Evolutionary conservation across 2,329 filamentous ascomycete species (phyloP).

Genomic region (Aspergillus candidus): DNA sequence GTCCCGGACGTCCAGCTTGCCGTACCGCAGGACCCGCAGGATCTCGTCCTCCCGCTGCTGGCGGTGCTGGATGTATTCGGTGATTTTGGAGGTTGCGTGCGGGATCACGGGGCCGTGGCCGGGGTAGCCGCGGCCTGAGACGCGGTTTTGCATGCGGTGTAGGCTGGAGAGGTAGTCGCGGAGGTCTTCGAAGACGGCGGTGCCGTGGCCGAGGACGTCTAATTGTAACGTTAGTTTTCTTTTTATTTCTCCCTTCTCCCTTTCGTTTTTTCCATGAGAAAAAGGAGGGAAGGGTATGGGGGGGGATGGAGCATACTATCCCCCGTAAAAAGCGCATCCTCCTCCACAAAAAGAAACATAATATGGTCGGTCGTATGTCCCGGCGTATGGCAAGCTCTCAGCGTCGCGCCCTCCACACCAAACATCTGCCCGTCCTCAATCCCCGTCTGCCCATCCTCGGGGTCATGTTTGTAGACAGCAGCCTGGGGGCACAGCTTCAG

Average conservation of each 20-base stretch:
- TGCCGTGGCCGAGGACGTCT: slow-evolving; percentile 78
- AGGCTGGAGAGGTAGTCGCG: slow-evolving; percentile 62
- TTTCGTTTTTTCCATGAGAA: not conserved
- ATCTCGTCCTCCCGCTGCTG: slow-evolving; percentile 74
- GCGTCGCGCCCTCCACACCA: slow-evolving; percentile 49
- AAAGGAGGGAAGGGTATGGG: not conserved
- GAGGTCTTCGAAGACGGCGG: slow-evolving; percentile 77
- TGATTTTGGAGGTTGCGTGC: slow-evolving; percentile 64
- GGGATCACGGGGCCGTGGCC: slow-evolving; percentile 78
- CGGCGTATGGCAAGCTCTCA: slow-evolving; percentile 62
- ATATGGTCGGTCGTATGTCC: slow-evolving; percentile 82
- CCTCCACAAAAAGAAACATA: slow-evolving; percentile 66
- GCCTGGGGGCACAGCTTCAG: slow-evolving; percentile 57
- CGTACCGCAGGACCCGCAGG: slow-evolving; percentile 54
- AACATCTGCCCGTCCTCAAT: slow-evolving; percentile 54
- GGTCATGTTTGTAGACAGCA: slow-evolving; percentile 61
- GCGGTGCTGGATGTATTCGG: slow-evolving; percentile 78
- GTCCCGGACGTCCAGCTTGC: slow-evolving; percentile 28
- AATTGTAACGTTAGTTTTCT: not conserved
- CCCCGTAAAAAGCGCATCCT: slow-evolving; percentile 79
- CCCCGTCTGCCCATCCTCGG: slow-evolving; percentile 44
- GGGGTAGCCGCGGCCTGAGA: slow-evolving; percentile 66
- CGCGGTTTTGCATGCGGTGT: slow-evolving; percentile 59
- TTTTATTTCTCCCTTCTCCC: not conserved
- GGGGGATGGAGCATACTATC: slow-evolving; percentile 50